phyloP scores from a whole-genome alignment of 2,329 filamentous ascomycete genomes.

The Teratosphaeria pseudoeucalypti region DNA sequence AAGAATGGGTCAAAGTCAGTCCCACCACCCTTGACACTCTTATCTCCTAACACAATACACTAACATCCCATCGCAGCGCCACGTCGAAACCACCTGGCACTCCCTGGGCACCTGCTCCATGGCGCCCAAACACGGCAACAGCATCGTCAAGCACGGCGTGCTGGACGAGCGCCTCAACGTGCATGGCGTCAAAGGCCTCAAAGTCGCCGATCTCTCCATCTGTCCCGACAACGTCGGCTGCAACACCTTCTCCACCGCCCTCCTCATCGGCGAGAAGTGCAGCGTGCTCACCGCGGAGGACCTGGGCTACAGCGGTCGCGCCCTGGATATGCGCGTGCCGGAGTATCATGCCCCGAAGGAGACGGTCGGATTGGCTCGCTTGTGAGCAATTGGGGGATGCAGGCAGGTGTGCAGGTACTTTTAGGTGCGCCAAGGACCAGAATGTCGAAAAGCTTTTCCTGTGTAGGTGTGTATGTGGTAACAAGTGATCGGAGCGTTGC shows the following conservation, averaged over 20 bases:
- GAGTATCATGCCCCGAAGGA: constrained; percentile 39
- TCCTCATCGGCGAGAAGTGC: constrained; percentile 67
- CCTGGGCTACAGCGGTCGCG: constrained; percentile 60
- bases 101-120: constrained; percentile 59
- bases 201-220: constrained; percentile 66
- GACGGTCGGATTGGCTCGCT: constrained; percentile 30
- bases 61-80: constrained; percentile 36
- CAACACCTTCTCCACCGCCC: constrained; percentile 55
- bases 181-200: constrained; percentile 64
- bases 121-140: constrained; percentile 66
- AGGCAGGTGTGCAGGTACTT: not conserved
- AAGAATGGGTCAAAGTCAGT: constrained; percentile 57
- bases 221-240: constrained; percentile 67
- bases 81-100: constrained; percentile 71
- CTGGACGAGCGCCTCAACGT: constrained; percentile 69
- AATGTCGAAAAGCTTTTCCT: not conserved
- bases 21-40: constrained; percentile 16
- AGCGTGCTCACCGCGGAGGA: constrained; percentile 62
- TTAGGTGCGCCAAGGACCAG: not conserved
- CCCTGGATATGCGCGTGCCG: constrained; percentile 65
- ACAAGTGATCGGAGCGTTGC: no score
- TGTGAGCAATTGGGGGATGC: constrained; percentile 18
- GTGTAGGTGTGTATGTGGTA: not conserved
- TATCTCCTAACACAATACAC: not conserved
- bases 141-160: constrained; percentile 70